Evolutionary conservation across 2,329 filamentous ascomycete genomes (phyloP), one percentile per base, ranked within the genome.

Genomic region (Paramyrothecium sp.): DNA sequence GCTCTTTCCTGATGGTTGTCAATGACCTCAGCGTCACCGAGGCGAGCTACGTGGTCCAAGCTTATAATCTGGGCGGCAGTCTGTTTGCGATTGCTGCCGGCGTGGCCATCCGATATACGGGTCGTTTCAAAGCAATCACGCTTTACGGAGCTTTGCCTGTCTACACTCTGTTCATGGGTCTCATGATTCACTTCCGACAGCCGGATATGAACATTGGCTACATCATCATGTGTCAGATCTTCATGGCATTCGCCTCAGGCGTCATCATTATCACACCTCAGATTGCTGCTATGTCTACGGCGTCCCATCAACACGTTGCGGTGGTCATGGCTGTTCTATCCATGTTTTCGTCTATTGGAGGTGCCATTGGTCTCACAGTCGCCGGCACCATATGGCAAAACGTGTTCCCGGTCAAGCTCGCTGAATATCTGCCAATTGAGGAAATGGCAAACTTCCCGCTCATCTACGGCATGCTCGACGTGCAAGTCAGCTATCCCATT

Each of bases 231-330:
- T 79, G 78, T 20, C 80, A 84, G 65, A 71, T 83, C 44, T 75
- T 82, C 54, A 75, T 83, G 56, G 78, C 80, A 12, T 71, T 79
- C 21, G 80, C 72, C 22, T 80, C 75, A 21, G 80, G 78, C 60
- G 80, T 82, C 68, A 81, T 81, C 63, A 80, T 79, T 8, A 60
- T 81, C 13, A 75, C 76, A 54, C 71, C 80, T 56, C 78, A 87
- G 57, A 79, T 87, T 63, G 81, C 82, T 4, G 77, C 85, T 49
- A 81, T 86, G 70, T 75, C 80, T 0, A 75, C 79, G 3, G 78
- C 78, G 10, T 76, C 77, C 58, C 81, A 83, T 54, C 74, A 80
- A 48, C 75, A 82, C 44, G 74, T 84, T 12, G 80, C 82, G 16
- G 76, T 75, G 3, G 73, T 72, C 7, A 70, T 80, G 33, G 76